Conservation (phyloP, 176 grass and related monocot species). For the Panicum miliaceum region DNA sequence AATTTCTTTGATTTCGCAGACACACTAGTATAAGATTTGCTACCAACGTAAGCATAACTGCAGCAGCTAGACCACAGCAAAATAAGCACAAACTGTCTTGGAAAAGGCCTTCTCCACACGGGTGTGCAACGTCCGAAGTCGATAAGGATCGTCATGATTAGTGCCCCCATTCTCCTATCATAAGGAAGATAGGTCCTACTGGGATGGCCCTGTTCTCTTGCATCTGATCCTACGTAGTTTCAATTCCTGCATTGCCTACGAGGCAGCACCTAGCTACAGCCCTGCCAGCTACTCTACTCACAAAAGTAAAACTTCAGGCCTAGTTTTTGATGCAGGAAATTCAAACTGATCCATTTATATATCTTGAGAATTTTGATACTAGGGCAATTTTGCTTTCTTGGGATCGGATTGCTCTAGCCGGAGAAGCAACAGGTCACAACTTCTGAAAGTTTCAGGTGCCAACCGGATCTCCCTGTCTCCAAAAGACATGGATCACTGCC, state of each 20-base stretch:
- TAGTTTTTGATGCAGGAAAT: neutral
- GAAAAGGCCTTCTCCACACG: neutral
- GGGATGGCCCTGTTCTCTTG: neutral
- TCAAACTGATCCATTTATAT: neutral
- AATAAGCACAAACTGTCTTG: neutral
- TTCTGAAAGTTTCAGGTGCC: conserved; percentile 6
- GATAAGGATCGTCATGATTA: neutral
- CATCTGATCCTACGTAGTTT: neutral
- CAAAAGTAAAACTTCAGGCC: neutral
- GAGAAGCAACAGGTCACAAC: neutral
- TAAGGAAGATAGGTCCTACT: neutral
- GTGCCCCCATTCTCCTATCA: neutral
- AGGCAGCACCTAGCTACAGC: neutral
- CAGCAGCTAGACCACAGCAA: neutral
- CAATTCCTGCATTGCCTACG: neutral
- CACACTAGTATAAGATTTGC: neutral
- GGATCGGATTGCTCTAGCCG: neutral
- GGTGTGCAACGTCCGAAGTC: neutral
- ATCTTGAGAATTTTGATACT: neutral
- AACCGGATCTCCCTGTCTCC: neutral
- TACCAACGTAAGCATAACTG: neutral
- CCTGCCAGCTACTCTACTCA: conserved; percentile 12
- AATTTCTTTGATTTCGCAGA: neutral
- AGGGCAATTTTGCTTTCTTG: neutral
- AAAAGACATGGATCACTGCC: neutral